Evolutionary conservation across 2,329 filamentous ascomycete species (phyloP).

Genomic region (Neopestalotiopsis sp.): DNA sequence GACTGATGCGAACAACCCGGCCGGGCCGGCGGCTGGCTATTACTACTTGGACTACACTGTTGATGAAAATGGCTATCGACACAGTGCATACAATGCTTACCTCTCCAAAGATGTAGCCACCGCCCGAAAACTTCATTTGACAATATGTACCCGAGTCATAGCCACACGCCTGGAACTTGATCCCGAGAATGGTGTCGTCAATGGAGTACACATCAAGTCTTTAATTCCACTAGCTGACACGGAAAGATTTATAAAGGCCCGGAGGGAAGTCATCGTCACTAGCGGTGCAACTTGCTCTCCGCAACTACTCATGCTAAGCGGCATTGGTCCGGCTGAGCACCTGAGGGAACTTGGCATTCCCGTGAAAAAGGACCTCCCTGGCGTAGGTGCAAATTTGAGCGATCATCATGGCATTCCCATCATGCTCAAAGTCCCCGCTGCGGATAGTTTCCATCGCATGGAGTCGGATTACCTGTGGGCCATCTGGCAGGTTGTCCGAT

Average conservation of each 20-base stretch:
- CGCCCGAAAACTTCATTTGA: conserved; percentile 5
- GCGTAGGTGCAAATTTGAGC: conserved; percentile 19
- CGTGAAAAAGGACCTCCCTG: conserved; percentile 18
- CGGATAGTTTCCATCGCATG: conserved; percentile 17
- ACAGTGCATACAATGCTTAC: conserved; percentile 20
- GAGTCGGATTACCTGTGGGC: conserved; percentile 13
- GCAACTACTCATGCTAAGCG: conserved; percentile 21
- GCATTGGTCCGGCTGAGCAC: conserved; percentile 17
- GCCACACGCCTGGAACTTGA: conserved; percentile 18
- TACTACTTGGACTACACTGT: conserved; percentile 21
- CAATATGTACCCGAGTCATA: conserved; percentile 19
- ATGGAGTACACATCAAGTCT: conserved; percentile 16
- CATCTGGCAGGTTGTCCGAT: conserved; percentile 20
- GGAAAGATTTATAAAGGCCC: conserved; percentile 10
- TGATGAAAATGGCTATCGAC: conserved; percentile 16
- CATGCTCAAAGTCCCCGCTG: conserved; percentile 18
- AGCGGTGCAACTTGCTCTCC: conserved; percentile 20
- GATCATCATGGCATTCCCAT: conserved; percentile 21
- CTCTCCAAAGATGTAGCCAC: conserved; percentile 16
- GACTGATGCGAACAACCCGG: conserved; percentile 16
- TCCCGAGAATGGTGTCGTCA: background rate
- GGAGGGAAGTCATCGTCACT: conserved; percentile 20
- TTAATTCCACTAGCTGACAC: background rate
- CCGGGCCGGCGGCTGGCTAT: conserved; percentile 19
- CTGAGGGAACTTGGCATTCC: conserved; percentile 4